Conservation (phyloP, 257 asterid species). For the Parsonsia alboflavescens region DNA sequence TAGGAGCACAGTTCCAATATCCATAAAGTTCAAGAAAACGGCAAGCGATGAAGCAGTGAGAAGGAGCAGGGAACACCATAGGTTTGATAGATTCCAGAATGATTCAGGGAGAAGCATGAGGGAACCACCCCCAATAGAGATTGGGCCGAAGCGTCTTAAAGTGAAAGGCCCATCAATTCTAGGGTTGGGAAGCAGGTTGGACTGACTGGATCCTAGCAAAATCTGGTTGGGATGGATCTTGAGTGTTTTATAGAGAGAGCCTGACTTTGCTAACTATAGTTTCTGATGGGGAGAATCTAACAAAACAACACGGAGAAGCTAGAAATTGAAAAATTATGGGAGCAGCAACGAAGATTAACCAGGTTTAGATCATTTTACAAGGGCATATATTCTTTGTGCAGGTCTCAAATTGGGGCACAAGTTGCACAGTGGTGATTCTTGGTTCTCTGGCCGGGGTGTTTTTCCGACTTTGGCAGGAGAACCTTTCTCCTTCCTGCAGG, state of each 20-base stretch:
- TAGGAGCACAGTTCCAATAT: conserved; percentile 43
- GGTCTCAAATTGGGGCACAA: conserved; percentile 52
- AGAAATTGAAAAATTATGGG: conserved; percentile 31
- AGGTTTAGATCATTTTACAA: conserved; percentile 33
- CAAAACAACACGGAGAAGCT: conserved; percentile 56
- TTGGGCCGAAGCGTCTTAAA: conserved; percentile 62
- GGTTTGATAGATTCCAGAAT: conserved; percentile 23
- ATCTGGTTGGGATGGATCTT: conserved; percentile 19
- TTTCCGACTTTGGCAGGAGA: conserved; percentile 61
- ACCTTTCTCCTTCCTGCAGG: conserved; percentile 38
- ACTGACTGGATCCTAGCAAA: conserved; percentile 17
- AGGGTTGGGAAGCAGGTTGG: conserved; percentile 40
- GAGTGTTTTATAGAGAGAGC: conserved; percentile 24
- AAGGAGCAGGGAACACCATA: conserved; percentile 27
- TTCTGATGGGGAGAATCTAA: conserved; percentile 47
- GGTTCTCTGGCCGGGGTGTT: conserved; percentile 49
- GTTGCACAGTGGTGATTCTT: conserved; percentile 45
- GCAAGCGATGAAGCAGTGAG: conserved; percentile 27
- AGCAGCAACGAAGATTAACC: conserved; percentile 55
- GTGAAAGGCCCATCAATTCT: conserved; percentile 68
- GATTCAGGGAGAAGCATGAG: conserved; percentile 32
- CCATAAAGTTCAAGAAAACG: conserved; percentile 54
- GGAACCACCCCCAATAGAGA: conserved; percentile 38
- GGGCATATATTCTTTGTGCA: conserved; percentile 62
- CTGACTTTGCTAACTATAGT: conserved; percentile 51